Evolutionary conservation across 176 grass and related monocot genomes (phyloP).

Genomic region (Neostapfia colusana): DNA sequence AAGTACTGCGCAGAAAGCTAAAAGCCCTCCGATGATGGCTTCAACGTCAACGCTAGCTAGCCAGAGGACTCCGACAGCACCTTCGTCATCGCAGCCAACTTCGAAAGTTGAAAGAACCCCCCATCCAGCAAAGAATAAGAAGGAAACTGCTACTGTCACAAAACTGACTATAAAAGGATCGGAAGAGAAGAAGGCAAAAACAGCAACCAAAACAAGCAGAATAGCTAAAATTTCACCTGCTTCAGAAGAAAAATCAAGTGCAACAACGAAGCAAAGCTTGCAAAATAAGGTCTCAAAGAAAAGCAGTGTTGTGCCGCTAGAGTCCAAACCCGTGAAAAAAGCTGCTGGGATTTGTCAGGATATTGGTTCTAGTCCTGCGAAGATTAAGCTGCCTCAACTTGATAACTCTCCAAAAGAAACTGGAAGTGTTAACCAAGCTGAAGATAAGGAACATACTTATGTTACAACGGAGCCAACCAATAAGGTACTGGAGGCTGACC

Average conservation of each 20-base stretch:
- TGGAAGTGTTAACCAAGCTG: slow-evolving; percentile 61
- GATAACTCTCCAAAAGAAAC: slow-evolving; percentile 59
- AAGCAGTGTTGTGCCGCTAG: slow-evolving; percentile 90
- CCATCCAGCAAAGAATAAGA: slow-evolving; percentile 54
- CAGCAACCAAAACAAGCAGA: slow-evolving; percentile 51
- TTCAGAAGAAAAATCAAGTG: slow-evolving; percentile 57
- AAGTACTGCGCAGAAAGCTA: slow-evolving; percentile 53
- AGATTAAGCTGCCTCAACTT: slow-evolving; percentile 58
- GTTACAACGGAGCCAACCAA: slow-evolving; percentile 57
- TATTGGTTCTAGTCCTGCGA: slow-evolving; percentile 47
- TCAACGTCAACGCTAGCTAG: slow-evolving; percentile 58
- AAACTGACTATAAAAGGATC: slow-evolving; percentile 56
- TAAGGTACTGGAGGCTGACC: slow-evolving; percentile 86
- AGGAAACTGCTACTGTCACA: slow-evolving; percentile 34
- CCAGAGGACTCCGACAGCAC: slow-evolving; percentile 39
- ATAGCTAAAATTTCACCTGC: slow-evolving; percentile 51
- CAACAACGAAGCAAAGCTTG: slow-evolving; percentile 53
- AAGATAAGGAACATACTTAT: slow-evolving; percentile 69
- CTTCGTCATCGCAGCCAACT: slow-evolving; percentile 45
- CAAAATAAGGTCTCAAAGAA: slow-evolving; percentile 88
- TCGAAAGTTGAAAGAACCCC: slow-evolving; percentile 52
- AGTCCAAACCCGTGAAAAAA: slow-evolving; percentile 87
- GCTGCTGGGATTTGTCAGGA: slow-evolving; percentile 40
- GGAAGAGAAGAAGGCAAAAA: slow-evolving; percentile 67
- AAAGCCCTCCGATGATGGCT: slow-evolving; percentile 45